A percentile compares a stretch with the other conserved stretches of the same genome.
phyloP scores from a whole-genome alignment of 306 rosid genomes.

The Vicia sativa region DNA sequence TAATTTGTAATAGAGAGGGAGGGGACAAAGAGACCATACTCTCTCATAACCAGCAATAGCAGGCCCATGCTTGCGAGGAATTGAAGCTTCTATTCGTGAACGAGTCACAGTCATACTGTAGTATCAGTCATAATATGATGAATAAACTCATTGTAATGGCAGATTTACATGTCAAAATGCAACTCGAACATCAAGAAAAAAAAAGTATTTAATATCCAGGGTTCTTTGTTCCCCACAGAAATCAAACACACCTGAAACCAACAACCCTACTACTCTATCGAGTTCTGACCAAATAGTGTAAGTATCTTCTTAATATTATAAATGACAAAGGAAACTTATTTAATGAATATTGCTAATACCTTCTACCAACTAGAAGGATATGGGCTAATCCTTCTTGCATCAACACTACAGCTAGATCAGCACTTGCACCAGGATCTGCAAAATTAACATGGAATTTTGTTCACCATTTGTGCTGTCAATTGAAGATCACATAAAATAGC shows the following conservation, averaged over 20 bases:
- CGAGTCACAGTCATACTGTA: conserved; percentile 87
- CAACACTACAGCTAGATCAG: conserved; percentile 93
- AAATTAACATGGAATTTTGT: conserved; percentile 34
- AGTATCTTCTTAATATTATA: conserved; percentile 19
- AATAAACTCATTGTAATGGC: conserved; percentile 26
- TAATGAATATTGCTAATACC: conserved; percentile 49
- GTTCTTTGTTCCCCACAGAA: conserved; percentile 17
- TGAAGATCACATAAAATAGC: not conserved
- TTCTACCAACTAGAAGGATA: conserved; percentile 85
- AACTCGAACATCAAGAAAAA: conserved; percentile 29
- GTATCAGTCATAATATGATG: conserved; percentile 36
- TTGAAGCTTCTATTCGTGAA: conserved; percentile 86
- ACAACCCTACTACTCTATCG: conserved; percentile 16
- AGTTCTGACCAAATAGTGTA: conserved; percentile 4
- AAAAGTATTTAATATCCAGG: conserved; percentile 15
- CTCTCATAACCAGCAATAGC: conserved; percentile 92
- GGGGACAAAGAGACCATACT: conserved; percentile 49
- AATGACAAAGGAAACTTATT: conserved; percentile 3
- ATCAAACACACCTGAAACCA: conserved; percentile 24
- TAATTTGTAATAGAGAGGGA: conserved; percentile 11
- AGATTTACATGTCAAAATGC: conserved; percentile 18
- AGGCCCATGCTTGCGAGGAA: conserved; percentile 98
- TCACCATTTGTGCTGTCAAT: not conserved
- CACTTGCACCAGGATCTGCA: conserved; percentile 93
- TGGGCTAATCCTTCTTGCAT: conserved; percentile 99